phyloP scores from a whole-genome alignment of 257 asterid genomes.

The Sherardia arvensis region DNA sequence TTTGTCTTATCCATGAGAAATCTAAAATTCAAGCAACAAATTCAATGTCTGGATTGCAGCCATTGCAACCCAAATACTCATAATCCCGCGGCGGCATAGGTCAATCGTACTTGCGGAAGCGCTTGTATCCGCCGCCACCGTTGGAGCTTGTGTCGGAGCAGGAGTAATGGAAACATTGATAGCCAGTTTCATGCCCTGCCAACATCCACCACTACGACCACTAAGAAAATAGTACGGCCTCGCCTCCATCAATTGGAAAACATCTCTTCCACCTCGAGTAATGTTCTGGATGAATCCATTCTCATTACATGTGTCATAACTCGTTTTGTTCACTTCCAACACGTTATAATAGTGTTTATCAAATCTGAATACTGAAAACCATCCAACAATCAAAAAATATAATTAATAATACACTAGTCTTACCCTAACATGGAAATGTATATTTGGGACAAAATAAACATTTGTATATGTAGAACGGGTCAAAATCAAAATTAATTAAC shows the following conservation, averaged over 20 bases:
- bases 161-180: conserved; percentile 22
- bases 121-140: neutral
- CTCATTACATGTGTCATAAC: conserved; percentile 44
- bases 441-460: no score
- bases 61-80: neutral
- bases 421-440: no score
- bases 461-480: neutral
- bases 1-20: neutral
- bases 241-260: conserved; percentile 29
- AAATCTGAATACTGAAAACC: conserved; percentile 36
- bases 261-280: conserved; percentile 58
- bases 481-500: neutral
- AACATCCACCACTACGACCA: conserved; percentile 52
- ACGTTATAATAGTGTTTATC: conserved; percentile 42
- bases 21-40: neutral
- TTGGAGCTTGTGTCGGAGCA: conserved; percentile 18
- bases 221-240: conserved; percentile 49
- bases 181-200: conserved; percentile 45
- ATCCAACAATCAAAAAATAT: neutral
- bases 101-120: neutral
- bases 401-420: no score
- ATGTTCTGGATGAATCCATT: conserved; percentile 29
- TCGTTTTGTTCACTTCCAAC: conserved; percentile 46
- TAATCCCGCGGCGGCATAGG: neutral
- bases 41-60: neutral